A percentile compares a stretch with the other conserved stretches of the same genome.
Evolutionary conservation across 129 eudicot genomes (phyloP).

Genomic region (Flaveria linearis): DNA sequence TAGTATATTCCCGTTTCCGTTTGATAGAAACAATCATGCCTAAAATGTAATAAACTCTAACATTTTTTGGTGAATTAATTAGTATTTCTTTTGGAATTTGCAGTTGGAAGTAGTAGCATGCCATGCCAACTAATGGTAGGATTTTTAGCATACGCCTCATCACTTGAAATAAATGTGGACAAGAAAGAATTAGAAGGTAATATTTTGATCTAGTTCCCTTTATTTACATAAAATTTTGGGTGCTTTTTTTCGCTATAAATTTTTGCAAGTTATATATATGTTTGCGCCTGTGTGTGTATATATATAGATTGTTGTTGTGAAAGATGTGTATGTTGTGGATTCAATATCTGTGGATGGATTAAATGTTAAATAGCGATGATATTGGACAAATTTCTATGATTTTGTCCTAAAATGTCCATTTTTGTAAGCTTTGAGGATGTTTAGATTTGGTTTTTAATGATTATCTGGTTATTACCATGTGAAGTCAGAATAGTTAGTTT

Average conservation of each 20-base stretch:
- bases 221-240: neutral
- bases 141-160: conserved; percentile 75
- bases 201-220: conserved; percentile 4
- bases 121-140: conserved; percentile 92
- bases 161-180: conserved; percentile 74
- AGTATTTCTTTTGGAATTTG: neutral
- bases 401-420: too few relatives aligned
- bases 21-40: neutral
- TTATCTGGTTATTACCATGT: too few relatives aligned
- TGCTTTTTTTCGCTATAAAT: too few relatives aligned
- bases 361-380: neutral
- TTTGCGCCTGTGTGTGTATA: too few relatives aligned
- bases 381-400: neutral
- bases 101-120: conserved; percentile 89
- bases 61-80: neutral
- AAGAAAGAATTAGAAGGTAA: conserved; percentile 86
- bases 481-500: neutral
- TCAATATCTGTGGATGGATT: neutral
- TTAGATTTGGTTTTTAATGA: too few relatives aligned
- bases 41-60: neutral
- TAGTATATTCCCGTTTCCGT: neutral
- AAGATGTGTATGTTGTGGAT: neutral
- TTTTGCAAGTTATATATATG: too few relatives aligned
- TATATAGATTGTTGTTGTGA: neutral
- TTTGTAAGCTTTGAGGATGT: too few relatives aligned